phyloP scores from a whole-genome alignment of 169 alveolate genomes.

The Cryptosporidium baileyi region DNA sequence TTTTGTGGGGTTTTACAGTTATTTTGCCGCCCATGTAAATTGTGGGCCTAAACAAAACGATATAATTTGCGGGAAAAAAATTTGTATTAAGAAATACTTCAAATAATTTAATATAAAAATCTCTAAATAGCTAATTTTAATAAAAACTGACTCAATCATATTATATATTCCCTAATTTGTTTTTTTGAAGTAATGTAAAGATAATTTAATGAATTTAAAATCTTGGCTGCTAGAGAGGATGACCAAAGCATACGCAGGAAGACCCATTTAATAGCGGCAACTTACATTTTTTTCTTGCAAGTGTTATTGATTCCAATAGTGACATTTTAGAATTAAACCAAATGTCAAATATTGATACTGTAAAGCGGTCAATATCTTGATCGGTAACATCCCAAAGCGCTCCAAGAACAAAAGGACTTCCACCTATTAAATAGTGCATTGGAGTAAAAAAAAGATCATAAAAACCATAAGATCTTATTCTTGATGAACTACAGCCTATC shows the following conservation, averaged over 20 bases:
- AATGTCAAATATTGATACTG: slow-evolving; percentile 57
- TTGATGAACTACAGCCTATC: slow-evolving; percentile 66
- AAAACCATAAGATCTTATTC: slow-evolving; percentile 51
- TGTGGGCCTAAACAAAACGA: slow-evolving; percentile 58
- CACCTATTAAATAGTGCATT: slow-evolving; percentile 56
- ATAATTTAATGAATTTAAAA: no score
- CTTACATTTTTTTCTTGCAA: slow-evolving; percentile 40
- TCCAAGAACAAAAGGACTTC: slow-evolving; percentile 64
- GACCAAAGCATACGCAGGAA: slow-evolving; percentile 61
- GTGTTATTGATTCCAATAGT: slow-evolving; percentile 34
- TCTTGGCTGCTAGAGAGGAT: slow-evolving; percentile 1
- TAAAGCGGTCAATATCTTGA: slow-evolving; percentile 65
- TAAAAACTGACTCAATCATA: no score
- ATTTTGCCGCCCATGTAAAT: slow-evolving; percentile 68
- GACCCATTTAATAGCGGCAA: slow-evolving; percentile 54
- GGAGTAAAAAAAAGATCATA: slow-evolving; percentile 42
- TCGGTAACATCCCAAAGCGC: slow-evolving; percentile 69
- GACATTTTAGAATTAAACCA: slow-evolving; percentile 40
- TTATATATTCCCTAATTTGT: no score
- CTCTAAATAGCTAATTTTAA: no score
- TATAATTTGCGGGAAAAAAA: neutral
- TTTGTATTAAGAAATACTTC: neutral
- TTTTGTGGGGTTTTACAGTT: slow-evolving; percentile 53
- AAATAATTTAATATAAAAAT: neutral
- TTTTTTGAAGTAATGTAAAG: no score